Base-by-base conservation (phyloP, 1,284 basidiomycete genomes). In the Austropuccinia psidii region DNA sequence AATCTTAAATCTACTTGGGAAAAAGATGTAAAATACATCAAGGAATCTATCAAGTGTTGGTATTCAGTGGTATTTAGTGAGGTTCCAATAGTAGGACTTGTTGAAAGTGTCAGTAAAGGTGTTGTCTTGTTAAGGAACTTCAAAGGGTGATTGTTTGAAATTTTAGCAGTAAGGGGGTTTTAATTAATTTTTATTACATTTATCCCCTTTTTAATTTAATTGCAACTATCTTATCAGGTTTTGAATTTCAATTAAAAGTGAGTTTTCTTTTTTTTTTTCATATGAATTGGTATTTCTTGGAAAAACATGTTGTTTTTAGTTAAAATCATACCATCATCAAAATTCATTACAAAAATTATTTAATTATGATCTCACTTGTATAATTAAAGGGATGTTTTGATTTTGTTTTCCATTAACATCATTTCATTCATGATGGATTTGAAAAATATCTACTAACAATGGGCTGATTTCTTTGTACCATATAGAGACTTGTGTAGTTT, bases 401-500 rank as follows among this genome's bases (percentile, higher is more conserved):
- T 15, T n/a, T 68, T 35, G 3, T 19, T 29, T 0, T 21, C 37
- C 2, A 33, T 31, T 27, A 41, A 68, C 1, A 33, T 37, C 13
- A 68, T 7, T 3, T 8, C 24, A 1, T 24, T n/a, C 50, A 68
- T n/a, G 5, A 39, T 55, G 19, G 39, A 13, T 17, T 54, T 41
- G 21, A 67, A 54, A 17, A 21, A 37, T 27, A 35, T 6, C 66
- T 52, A 68, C 66, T 52, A 68, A n/a, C 52, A 68, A 8, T 52
- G 21, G 3, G 31, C 66, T 7, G 50, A 35, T 24, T 57, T 49
- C 13, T 57, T 55, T 3, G 52, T 57, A 19, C 52, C 66, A 37
- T 70, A 70, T n/a, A 70, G 5, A 0, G 67, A 54, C 21, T 67
- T 67, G 11, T 54, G 21, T 2, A 67, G 24, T 11, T 47, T 49